These are phyloP conservation scores for Colletotrichum orbiculare DNA, from an alignment of 2,329 filamentous ascomycete species.

Conservation along the genomic window DNA sequence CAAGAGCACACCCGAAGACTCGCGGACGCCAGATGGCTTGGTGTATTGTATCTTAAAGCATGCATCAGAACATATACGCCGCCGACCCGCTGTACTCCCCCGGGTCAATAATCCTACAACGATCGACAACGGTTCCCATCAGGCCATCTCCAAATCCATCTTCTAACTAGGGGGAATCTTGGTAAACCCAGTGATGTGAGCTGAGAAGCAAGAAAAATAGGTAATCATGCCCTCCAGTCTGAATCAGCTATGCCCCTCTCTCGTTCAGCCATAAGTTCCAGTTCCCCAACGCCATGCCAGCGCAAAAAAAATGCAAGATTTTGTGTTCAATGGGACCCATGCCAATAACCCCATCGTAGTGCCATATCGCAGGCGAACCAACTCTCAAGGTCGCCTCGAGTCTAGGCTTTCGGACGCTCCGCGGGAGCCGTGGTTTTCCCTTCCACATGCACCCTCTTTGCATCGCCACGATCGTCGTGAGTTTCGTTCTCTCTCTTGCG, in stretches of 20 bases:
- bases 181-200: constrained; percentile 1
- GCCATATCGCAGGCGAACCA: neutral
- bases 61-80: too few relatives aligned
- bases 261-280: constrained; percentile 18
- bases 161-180: neutral
- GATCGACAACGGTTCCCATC: neutral
- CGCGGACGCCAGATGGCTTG: neutral
- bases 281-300: constrained; percentile 35
- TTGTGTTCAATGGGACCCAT: constrained; percentile 10
- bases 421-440: constrained; percentile 24
- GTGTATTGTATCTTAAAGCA: too few relatives aligned
- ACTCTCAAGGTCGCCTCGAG: neutral
- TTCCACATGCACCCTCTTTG: constrained; percentile 43
- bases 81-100: too few relatives aligned
- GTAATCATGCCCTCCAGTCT: constrained; percentile 2
- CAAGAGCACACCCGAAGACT: neutral
- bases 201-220: neutral
- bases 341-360: neutral
- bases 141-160: constrained; percentile 1
- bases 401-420: constrained; percentile 30
- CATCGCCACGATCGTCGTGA: constrained; percentile 45
- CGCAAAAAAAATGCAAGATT: constrained; percentile 29
- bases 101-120: constrained; percentile 3
- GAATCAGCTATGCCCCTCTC: constrained; percentile 6
- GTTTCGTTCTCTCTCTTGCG: constrained; percentile 53